A percentile compares a stretch with the other conserved stretches of the same genome.
Conservation (phyloP, 2,329 filamentous ascomycete genomes). For the Cryphonectria japonica region DNA sequence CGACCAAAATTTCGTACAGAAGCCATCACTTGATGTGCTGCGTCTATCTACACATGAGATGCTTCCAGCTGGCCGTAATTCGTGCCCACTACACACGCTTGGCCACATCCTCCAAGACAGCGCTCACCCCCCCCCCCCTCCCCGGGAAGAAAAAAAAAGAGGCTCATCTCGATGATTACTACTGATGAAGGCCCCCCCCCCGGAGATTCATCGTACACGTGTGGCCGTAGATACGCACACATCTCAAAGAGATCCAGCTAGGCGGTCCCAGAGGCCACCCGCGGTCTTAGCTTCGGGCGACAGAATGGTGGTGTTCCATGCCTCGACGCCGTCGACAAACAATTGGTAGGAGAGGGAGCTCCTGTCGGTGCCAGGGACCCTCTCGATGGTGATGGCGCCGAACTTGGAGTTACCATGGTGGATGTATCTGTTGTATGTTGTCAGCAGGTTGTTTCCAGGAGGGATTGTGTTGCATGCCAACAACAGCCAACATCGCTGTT, state of each 20-base stretch:
- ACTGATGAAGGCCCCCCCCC: neutral
- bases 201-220: neutral
- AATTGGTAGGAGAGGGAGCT: conserved; percentile 80
- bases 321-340: conserved; percentile 79
- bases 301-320: conserved; percentile 68
- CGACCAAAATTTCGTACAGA: neutral
- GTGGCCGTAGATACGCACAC: neutral
- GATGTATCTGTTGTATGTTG: conserved; percentile 61
- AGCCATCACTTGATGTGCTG: neutral
- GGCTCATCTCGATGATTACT: neutral
- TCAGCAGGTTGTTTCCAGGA: conserved; percentile 31
- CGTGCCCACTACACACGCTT: neutral
- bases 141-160: neutral
- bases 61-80: neutral
- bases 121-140: neutral
- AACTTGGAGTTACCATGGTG: conserved; percentile 90
- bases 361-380: conserved; percentile 63
- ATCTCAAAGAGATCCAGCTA: conserved; percentile 32
- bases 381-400: conserved; percentile 78
- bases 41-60: neutral
- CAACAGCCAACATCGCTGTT: neutral
- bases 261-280: conserved; percentile 50
- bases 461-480: neutral
- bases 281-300: conserved; percentile 46
- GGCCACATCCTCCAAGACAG: neutral